Conservation (phyloP, 2,329 filamentous ascomycete genomes). For the Microcyclospora pomicola region DNA sequence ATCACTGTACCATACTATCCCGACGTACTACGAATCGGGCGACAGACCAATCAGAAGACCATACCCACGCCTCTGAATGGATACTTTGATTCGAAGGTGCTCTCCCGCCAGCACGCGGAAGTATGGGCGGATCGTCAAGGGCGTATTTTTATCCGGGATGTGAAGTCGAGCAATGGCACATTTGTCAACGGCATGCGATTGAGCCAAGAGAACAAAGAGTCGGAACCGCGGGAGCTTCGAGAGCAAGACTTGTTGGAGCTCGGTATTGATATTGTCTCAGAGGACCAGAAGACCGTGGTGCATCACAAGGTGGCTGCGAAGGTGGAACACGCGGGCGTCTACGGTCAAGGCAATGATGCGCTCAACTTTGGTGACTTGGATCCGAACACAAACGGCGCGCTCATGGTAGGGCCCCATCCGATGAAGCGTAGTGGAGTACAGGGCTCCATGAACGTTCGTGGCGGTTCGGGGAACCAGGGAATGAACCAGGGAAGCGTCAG, state of each 20-base stretch:
- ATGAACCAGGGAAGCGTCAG: slow-evolving; percentile 33
- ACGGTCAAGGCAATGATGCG: slow-evolving; percentile 59
- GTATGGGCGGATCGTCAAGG: slow-evolving; percentile 65
- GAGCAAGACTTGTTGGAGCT: slow-evolving; percentile 86
- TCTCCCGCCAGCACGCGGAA: slow-evolving; percentile 91
- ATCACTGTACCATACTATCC: slow-evolving; percentile 86
- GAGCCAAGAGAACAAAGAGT: slow-evolving; percentile 89
- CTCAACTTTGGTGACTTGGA: slow-evolving; percentile 89
- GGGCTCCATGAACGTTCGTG: slow-evolving; percentile 41
- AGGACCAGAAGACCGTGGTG: slow-evolving; percentile 96
- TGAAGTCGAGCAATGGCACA: slow-evolving; percentile 97
- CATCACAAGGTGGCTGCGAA: slow-evolving; percentile 97
- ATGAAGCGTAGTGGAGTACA: slow-evolving; percentile 46
- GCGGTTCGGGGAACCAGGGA: slow-evolving; percentile 43
- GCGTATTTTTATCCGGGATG: slow-evolving; percentile 90
- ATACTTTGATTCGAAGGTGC: slow-evolving; percentile 95
- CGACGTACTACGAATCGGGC: slow-evolving; percentile 87
- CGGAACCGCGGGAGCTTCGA: slow-evolving; percentile 83
- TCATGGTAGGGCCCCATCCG: slow-evolving; percentile 51
- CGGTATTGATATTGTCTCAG: slow-evolving; percentile 95
- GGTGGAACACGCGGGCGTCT: slow-evolving; percentile 84
- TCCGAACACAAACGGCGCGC: slow-evolving; percentile 54
- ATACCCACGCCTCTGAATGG: slow-evolving; percentile 82
- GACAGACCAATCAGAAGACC: slow-evolving; percentile 95
- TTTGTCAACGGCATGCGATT: slow-evolving; percentile 89